These are phyloP conservation scores for Priceomyces carsonii DNA, from an alignment of 805 yeast species.

Conservation along the genomic window DNA sequence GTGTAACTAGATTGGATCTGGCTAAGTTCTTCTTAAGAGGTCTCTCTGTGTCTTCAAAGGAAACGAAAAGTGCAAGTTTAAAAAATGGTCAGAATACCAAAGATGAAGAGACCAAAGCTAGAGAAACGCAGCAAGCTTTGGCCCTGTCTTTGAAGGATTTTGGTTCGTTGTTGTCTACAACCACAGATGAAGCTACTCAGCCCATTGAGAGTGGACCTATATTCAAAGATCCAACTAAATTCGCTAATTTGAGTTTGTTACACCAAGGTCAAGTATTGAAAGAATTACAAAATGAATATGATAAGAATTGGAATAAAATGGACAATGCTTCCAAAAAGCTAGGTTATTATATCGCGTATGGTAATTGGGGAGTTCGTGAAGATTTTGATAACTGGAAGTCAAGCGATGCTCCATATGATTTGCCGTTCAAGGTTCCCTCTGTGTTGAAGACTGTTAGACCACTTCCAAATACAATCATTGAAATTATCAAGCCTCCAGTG, in stretches of 20 bases:
- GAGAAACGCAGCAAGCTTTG: conserved; percentile 41
- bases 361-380: conserved; percentile 70
- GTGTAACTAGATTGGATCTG: no score
- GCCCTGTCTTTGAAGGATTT: conserved; percentile 41
- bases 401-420: conserved; percentile 53
- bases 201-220: conserved; percentile 49
- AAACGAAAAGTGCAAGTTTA: background rate
- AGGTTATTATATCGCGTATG: conserved; percentile 64
- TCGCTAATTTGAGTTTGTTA: conserved; percentile 37
- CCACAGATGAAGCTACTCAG: conserved; percentile 43
- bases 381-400: conserved; percentile 50
- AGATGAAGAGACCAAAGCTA: conserved; percentile 6
- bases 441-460: conserved; percentile 28
- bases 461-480: conserved; percentile 20
- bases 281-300: conserved; percentile 51
- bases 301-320: conserved; percentile 56
- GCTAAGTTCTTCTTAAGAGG: no score
- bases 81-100: conserved; percentile 14
- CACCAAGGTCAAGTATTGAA: conserved; percentile 60
- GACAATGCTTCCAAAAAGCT: conserved; percentile 52
- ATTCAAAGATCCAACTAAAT: conserved; percentile 35
- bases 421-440: conserved; percentile 53
- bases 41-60: background rate
- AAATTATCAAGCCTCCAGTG: conserved; percentile 41
- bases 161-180: conserved; percentile 29